Conservation (phyloP, 768 basidiomycete species). For the Rhodosporidiobolus odoratus region DNA sequence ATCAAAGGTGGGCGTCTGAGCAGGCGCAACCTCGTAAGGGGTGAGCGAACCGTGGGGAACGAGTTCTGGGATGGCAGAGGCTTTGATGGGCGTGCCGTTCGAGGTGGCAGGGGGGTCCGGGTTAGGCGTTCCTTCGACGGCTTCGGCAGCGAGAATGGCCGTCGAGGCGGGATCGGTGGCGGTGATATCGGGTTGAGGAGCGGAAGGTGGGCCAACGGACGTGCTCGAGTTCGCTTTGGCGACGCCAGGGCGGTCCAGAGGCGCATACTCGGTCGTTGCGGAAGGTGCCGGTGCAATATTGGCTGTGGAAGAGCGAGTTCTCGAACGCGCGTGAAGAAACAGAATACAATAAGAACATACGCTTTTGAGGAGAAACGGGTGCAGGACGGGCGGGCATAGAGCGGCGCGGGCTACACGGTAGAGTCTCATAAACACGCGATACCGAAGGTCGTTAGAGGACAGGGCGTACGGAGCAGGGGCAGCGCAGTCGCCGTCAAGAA, state of each 20-base stretch:
- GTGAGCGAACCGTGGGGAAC: constrained; percentile 39
- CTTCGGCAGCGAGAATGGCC: constrained; percentile 43
- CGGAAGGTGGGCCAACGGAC: constrained; percentile 50
- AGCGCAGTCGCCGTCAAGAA: constrained; percentile 66
- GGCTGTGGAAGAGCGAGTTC: background rate
- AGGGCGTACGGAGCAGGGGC: constrained; percentile 63
- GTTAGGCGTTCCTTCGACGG: background rate
- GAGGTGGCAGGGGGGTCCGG: constrained; percentile 6
- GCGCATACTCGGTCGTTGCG: constrained; percentile 41
- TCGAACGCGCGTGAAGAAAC: background rate
- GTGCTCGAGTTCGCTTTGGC: constrained; percentile 11
- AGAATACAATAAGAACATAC: background rate
- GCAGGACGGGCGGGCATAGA: constrained; percentile 28
- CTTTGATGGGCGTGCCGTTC: constrained; percentile 30
- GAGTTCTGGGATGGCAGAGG: constrained; percentile 36
- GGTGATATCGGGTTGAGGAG: constrained; percentile 71
- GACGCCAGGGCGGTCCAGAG: constrained; percentile 37
- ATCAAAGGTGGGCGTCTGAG: constrained; percentile 44
- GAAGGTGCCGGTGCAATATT: constrained; percentile 19
- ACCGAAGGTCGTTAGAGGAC: background rate
- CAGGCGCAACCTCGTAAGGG: constrained; percentile 38
- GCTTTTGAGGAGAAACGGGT: constrained; percentile 27
- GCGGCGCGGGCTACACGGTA: constrained; percentile 44
- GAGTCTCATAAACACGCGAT: constrained; percentile 36
- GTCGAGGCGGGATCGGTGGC: constrained; percentile 57